Conservation (phyloP, 169 alveolate species). For the Plasmodium cynomolgi region DNA sequence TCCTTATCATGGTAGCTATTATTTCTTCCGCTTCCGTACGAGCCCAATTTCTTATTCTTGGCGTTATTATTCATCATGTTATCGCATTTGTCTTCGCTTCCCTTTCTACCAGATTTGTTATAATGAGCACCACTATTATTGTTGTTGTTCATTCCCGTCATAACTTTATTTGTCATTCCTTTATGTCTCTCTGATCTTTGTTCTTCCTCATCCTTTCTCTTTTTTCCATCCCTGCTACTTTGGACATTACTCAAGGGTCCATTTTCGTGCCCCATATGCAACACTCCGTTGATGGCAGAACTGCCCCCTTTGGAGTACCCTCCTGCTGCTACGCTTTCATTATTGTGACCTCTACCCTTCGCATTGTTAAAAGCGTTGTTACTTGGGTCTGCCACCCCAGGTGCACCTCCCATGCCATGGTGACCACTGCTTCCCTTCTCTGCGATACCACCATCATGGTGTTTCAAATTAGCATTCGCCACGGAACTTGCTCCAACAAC, state of each 20-base stretch:
- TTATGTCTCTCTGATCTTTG: not conserved
- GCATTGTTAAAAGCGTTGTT: not conserved
- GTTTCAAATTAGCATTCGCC: not conserved
- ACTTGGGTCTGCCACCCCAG: not conserved
- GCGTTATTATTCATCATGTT: not conserved
- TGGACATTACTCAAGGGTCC: not conserved
- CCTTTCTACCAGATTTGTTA: not conserved
- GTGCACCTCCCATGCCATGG: not conserved
- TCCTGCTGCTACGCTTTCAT: not conserved
- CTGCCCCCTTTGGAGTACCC: not conserved
- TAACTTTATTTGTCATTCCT: not conserved
- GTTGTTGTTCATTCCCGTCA: not conserved
- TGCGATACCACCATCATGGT: not conserved
- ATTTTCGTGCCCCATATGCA: not conserved
- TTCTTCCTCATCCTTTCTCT: not conserved
- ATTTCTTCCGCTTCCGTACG: not conserved
- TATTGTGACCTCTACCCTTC: not conserved
- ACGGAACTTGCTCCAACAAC: not conserved
- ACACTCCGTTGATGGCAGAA: not conserved
- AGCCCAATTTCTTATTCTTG: not conserved
- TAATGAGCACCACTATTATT: not conserved
- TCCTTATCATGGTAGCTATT: not conserved
- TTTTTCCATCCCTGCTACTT: not conserved
- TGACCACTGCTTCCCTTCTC: not conserved
- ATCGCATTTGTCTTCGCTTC: slow-evolving; percentile 2